These are phyloP conservation scores for Peronosclerospora sorghi DNA, from an alignment of 352 stramenopile genomes.

Conservation along the genomic window DNA sequence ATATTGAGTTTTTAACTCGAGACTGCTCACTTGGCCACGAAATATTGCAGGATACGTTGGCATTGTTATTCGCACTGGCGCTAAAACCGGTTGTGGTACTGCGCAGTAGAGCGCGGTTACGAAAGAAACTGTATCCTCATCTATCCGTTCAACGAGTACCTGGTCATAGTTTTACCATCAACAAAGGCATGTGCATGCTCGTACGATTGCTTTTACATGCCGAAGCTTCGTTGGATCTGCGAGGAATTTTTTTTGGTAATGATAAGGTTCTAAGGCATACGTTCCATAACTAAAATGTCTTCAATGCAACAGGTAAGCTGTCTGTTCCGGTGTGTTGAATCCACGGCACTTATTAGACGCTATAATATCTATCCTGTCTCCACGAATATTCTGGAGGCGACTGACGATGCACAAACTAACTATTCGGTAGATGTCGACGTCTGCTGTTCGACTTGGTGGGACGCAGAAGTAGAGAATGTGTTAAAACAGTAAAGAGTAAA, in stretches of 20 bases:
- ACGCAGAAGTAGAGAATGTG: no score
- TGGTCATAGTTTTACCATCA: neutral
- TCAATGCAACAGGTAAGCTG: neutral
- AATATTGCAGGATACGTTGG: constrained; percentile 42
- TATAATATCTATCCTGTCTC: constrained; percentile 67
- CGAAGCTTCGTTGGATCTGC: constrained; percentile 55
- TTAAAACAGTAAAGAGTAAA: no score
- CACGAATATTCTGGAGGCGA: constrained; percentile 27
- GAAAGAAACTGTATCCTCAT: constrained; percentile 25
- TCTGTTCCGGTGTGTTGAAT: constrained; percentile 14
- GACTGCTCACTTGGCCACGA: constrained; percentile 39
- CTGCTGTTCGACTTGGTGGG: no score
- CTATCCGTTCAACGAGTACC: constrained; percentile 11
- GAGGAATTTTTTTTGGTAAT: constrained; percentile 60
- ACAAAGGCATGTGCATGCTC: neutral
- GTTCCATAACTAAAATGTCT: neutral
- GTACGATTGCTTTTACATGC: constrained; percentile 59
- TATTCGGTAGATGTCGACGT: no score
- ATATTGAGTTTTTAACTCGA: no score
- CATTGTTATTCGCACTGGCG: constrained; percentile 50
- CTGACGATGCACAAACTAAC: no score
- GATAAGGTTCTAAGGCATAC: constrained; percentile 3
- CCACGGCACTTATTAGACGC: constrained; percentile 23
- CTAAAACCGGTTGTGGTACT: constrained; percentile 41
- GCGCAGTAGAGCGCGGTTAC: constrained; percentile 1